phyloP scores from a whole-genome alignment of 140 eudicot species.

The Flaveria floridana region DNA sequence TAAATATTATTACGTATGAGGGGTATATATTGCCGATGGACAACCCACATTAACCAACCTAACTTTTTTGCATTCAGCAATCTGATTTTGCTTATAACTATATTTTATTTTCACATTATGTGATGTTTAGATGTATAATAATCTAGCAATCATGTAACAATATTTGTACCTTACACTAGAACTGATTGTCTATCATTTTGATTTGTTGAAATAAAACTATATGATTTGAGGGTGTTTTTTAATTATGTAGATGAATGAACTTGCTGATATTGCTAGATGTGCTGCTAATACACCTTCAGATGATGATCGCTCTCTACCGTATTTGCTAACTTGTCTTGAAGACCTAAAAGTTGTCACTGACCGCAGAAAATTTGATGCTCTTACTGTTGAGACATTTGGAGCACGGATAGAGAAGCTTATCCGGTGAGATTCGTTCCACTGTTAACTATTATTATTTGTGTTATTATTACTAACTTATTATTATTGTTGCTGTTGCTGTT shows the following conservation, averaged over 20 bases:
- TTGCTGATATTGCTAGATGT: constrained; percentile 94
- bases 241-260: constrained; percentile 79
- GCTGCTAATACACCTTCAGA: constrained; percentile 78
- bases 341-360: constrained; percentile 81
- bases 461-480: no score
- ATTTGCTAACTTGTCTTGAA: constrained; percentile 88
- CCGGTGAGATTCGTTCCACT: constrained; percentile 45
- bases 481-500: neutral
- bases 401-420: constrained; percentile 94
- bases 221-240: constrained; percentile 15
- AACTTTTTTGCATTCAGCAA: neutral
- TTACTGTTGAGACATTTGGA: constrained; percentile 92
- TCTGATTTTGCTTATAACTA: neutral
- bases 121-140: constrained; percentile 1
- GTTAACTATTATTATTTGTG: no score
- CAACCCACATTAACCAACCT: neutral
- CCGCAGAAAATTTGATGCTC: constrained; percentile 84
- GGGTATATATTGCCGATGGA: neutral
- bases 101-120: neutral
- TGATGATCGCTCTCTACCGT: constrained; percentile 69
- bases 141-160: neutral
- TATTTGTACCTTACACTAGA: constrained; percentile 10
- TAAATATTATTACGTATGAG: neutral
- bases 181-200: neutral
- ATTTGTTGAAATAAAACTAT: constrained; percentile 3